Evolutionary conservation across 2,329 filamentous ascomycete genomes (phyloP).

Genomic region (Colletotrichum sp.): DNA sequence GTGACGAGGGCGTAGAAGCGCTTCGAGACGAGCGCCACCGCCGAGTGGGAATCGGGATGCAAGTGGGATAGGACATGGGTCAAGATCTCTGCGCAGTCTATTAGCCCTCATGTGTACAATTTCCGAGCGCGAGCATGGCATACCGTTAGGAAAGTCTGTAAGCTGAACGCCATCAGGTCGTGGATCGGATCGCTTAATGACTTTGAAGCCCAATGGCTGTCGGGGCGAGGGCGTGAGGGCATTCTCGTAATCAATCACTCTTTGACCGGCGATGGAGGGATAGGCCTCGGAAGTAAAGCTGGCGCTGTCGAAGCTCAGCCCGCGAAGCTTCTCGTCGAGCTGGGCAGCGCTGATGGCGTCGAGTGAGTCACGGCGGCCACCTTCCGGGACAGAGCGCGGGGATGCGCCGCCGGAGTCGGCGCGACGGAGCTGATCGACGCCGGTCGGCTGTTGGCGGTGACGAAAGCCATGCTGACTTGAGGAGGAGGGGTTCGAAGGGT

Average conservation of each 20-base stretch:
- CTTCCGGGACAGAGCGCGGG: conserved; percentile 36
- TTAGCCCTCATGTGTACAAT: not conserved
- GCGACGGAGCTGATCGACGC: conserved; percentile 35
- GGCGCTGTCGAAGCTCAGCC: conserved; percentile 51
- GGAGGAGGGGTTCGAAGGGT: conserved; percentile 33
- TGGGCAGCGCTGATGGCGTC: conserved; percentile 43
- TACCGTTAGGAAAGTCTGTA: conserved; percentile 81
- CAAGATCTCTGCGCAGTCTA: conserved; percentile 73
- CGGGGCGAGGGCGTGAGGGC: conserved; percentile 54
- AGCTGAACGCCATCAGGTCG: conserved; percentile 48
- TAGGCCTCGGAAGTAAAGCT: conserved; percentile 27
- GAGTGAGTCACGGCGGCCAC: conserved; percentile 28
- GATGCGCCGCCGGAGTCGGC: conserved; percentile 40
- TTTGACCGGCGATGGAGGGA: conserved; percentile 49
- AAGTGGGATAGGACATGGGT: conserved; percentile 92
- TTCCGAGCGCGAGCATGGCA: conserved; percentile 26
- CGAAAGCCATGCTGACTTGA: conserved; percentile 62
- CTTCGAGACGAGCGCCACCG: conserved; percentile 84
- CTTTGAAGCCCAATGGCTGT: conserved; percentile 59
- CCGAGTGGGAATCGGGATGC: conserved; percentile 81
- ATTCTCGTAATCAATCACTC: conserved; percentile 67
- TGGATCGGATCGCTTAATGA: conserved; percentile 52
- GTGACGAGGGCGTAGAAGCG: conserved; percentile 88
- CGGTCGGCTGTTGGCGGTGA: conserved; percentile 46
- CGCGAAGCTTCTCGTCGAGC: conserved; percentile 55